Base-by-base conservation (phyloP, 345 rosid species). In the Raphanus sativus region DNA sequence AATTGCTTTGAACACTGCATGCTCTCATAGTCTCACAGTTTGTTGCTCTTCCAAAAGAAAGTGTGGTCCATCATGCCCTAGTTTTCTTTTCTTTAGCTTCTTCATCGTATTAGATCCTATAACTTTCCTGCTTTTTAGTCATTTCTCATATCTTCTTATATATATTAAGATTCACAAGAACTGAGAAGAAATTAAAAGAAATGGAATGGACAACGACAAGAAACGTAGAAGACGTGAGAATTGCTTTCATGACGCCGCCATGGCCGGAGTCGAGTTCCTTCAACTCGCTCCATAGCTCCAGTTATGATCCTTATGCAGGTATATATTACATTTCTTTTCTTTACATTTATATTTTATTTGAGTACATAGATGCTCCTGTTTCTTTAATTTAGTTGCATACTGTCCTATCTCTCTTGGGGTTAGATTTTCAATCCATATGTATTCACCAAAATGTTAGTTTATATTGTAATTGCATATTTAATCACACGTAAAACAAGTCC, bases 241-340 rank as follows among this genome's bases (percentile, higher is more conserved):
- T 52, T 74, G 26, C 82, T 63, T 74, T 79, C 42, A 25, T 79
- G 67, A 67, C 71, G 13, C 75, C 71, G 10, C 71, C 71, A 56
- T 74, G 79, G 79, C 71, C 79, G 25, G 67, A 75, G 12, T 67
- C 62, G 72, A 80, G 32, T 75, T 81, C 97, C 70, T 83, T 87
- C 75, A 85, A 84, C 88, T 85, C 88, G 34, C 87, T 89, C 71
- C 88, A 86, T 81, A 81, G 79, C 90, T 86, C 79, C 74, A 83
- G 62, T 84, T 81, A 67, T 78, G 92, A 87, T 77, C 91, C 84
- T 61, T 85, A 75, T 77, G 84, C 88, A 83, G 96, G 98, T 94
- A 81, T 94, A 81, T 52, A 17, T 62, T 16, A 56, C 21, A 62
- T 21, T 21, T 21, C 21, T 21, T 21, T 21, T 21, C 21, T 21